Percentiles rank a stretch among this genome's conserved stretches.
Evolutionary conservation across 2,329 filamentous ascomycete species (phyloP).

Genomic region (Cercospora sp.): DNA sequence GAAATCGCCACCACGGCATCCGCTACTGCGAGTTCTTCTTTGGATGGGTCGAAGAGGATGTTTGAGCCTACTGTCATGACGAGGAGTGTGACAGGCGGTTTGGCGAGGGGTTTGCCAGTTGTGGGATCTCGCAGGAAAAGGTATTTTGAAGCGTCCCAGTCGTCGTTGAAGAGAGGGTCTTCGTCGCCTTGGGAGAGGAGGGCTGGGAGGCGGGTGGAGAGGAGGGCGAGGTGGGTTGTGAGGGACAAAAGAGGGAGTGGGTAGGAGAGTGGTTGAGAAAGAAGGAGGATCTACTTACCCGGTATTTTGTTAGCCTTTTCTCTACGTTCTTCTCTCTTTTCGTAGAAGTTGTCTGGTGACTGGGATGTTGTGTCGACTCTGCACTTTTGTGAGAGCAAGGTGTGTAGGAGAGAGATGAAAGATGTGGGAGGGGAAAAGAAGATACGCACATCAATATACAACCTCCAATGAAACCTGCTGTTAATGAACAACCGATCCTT

Average conservation of each 20-base stretch:
- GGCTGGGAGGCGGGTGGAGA: conserved; percentile 79
- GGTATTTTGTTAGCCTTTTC: no score
- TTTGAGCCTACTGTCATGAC: conserved; percentile 84
- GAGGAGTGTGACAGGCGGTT: conserved; percentile 85
- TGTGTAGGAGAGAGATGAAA: no score
- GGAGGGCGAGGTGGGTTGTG: conserved; percentile 88
- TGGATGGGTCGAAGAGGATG: conserved; percentile 88
- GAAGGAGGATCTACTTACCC: conserved; percentile 84
- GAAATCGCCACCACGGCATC: conserved; percentile 87
- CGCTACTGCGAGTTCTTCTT: conserved; percentile 89
- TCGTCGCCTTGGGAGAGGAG: conserved; percentile 89
- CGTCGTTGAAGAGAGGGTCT: conserved; percentile 96
- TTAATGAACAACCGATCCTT: conserved; percentile 81
- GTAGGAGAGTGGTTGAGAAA: conserved; percentile 90
- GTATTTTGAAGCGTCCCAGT: conserved; percentile 82
- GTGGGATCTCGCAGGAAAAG: conserved; percentile 62
- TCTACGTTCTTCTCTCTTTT: no score
- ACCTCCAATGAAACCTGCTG: conserved; percentile 87
- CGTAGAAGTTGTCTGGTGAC: no score
- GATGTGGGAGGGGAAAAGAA: no score
- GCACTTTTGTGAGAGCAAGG: no score
- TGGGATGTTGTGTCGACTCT: no score
- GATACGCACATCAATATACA: conserved; percentile 82
- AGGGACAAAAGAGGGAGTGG: conserved; percentile 89
- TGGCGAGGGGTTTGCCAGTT: conserved; percentile 39